Base-by-base conservation (phyloP, 169 alveolate genomes). In the Plasmodium knowlesi region DNA sequence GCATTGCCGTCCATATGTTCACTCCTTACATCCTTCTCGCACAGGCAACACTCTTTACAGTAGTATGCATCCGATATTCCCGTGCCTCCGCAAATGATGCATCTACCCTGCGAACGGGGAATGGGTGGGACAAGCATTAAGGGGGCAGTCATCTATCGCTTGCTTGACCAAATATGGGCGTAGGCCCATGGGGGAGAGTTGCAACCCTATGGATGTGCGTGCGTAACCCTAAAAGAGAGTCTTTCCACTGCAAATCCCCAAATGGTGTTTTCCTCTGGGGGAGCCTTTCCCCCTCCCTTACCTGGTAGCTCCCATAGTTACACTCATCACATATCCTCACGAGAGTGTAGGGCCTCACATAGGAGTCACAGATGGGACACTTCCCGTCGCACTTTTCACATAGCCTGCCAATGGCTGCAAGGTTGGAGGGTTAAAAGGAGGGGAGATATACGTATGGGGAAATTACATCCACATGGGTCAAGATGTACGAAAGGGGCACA, bases 321-420 rank as follows among this genome's bases (percentile, higher is more conserved):
- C 99, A 99, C 92, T 99, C 99, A 96, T 99, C 99, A 95, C 99
- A 99, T 14, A 99, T 98, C 91, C 99, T 96, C 22, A 99, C 99
- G 57, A 99, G 96, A 22, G 99, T 96, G 92, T 98, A 97, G 32
- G 99, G 99, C 34, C 99, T 96, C 37, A 98, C 99, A 92, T 99
- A 99, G n/a, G 99, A 98, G 94, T 99, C 99, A 93, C 99, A 99
- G 57, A 99, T 98, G 19, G 99, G 99, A 92, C 99, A 99, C 93
- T 98, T 98, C 32, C 99, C 99, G 94, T 99, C 99, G 92, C 99
- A 98, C 90, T 98, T 98, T 94, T 98, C 99, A 86, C 99, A 99
- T 74, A 99, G 97, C 86, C 99, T 97, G 9, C 99, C 99, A 54
- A 99, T 98, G 43, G 99, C 99, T 97, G 94, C 37, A 95, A 3